Evolutionary conservation across 139 green algal species (phyloP).

Genomic region (Volvox reticuliferus): DNA sequence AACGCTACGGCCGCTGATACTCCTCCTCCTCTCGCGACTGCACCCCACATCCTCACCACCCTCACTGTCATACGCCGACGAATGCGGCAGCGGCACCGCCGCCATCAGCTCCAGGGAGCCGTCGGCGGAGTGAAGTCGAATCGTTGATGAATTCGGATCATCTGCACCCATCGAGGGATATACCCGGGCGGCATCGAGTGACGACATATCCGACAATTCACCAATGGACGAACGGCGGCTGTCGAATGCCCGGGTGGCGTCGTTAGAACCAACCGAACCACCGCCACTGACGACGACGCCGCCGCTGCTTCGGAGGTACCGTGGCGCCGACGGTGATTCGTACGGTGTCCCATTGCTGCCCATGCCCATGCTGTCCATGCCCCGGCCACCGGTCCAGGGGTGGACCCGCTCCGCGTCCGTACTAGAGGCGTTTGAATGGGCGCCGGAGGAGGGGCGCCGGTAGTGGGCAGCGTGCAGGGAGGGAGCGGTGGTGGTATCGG

Average conservation of each 20-base stretch:
- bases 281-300: background rate
- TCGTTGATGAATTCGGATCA: background rate
- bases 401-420: background rate
- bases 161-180: constrained; percentile 17
- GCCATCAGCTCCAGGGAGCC: constrained; percentile 35
- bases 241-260: background rate
- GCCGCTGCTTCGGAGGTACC: background rate
- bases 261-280: background rate
- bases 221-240: background rate
- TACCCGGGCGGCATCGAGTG: background rate
- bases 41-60: background rate
- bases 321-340: background rate
- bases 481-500: background rate
- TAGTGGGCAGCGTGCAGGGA: background rate
- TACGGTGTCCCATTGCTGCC: background rate
- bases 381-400: background rate
- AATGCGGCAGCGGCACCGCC: background rate
- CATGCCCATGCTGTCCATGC: background rate
- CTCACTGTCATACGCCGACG: background rate
- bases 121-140: background rate
- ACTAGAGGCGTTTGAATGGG: background rate
- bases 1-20: background rate
- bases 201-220: background rate
- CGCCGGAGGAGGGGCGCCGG: background rate
- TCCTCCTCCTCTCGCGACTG: background rate